Conservation (phyloP, 1,139 yeast genomes). For the Yamadazyma kanchanaburiensis region DNA sequence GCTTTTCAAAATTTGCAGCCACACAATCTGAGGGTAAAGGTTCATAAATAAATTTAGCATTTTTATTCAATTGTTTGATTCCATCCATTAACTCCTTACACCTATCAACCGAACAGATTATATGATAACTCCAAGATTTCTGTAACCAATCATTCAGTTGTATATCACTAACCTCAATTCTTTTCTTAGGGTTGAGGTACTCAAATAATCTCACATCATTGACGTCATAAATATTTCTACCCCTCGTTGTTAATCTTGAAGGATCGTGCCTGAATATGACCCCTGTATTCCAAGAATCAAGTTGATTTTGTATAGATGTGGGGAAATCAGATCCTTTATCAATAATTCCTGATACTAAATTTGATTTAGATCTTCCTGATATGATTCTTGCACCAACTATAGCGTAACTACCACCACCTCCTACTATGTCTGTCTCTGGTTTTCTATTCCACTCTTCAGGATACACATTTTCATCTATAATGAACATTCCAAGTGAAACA, state of each 20-base stretch:
- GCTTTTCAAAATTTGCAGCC: conserved; percentile 41
- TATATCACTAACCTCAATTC: conserved; percentile 64
- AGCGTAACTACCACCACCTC: conserved; percentile 90
- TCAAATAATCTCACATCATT: conserved; percentile 52
- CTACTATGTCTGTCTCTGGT: conserved; percentile 57
- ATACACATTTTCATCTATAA: conserved; percentile 82
- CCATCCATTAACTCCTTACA: conserved; percentile 44
- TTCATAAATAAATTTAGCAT: conserved; percentile 66
- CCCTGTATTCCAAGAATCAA: conserved; percentile 63
- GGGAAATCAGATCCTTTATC: conserved; percentile 86
- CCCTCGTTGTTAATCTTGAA: conserved; percentile 68
- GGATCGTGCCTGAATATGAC: conserved; percentile 50
- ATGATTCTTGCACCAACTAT: conserved; percentile 71
- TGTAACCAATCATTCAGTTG: conserved; percentile 30
- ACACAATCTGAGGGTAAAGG: conserved; percentile 79
- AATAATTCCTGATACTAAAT: conserved; percentile 59
- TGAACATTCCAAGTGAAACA: conserved; percentile 80
- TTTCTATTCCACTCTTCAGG: conserved; percentile 36
- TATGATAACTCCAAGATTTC: conserved; percentile 54
- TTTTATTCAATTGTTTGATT: conserved; percentile 20
- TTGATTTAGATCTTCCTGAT: conserved; percentile 30
- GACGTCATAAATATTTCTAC: conserved; percentile 70
- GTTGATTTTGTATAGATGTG: conserved; percentile 31
- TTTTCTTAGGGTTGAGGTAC: conserved; percentile 54
- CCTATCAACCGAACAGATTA: conserved; percentile 71